Conservation (phyloP, 2,329 filamentous ascomycete genomes). For the Fusarium pseudograminearum region DNA sequence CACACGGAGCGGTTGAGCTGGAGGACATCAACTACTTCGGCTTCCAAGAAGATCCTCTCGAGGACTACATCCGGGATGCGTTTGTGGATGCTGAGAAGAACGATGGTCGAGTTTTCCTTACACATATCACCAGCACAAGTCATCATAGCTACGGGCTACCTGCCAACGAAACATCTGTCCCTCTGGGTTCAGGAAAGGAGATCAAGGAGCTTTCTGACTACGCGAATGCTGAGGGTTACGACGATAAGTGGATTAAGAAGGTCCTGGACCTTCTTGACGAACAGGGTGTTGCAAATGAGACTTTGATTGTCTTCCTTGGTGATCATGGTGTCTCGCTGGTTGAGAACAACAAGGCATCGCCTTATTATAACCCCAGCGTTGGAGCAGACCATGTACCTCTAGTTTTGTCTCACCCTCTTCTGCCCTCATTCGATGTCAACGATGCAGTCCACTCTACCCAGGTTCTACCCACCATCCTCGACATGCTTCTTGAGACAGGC, state of each 20-base stretch:
- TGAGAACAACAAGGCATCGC: conserved; percentile 48
- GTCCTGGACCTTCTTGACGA: conserved; percentile 49
- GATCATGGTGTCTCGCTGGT: conserved; percentile 52
- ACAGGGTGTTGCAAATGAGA: conserved; percentile 52
- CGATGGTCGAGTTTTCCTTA: conserved; percentile 51
- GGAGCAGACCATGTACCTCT: conserved; percentile 50
- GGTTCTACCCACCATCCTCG: conserved; percentile 51
- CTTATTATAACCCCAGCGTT: conserved; percentile 51
- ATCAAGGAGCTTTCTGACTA: conserved; percentile 49
- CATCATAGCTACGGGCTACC: conserved; percentile 52
- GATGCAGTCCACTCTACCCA: conserved; percentile 49
- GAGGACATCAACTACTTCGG: conserved; percentile 54
- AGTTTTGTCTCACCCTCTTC: conserved; percentile 49
- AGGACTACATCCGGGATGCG: conserved; percentile 51
- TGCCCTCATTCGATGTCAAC: conserved; percentile 47
- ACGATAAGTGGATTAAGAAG: conserved; percentile 50
- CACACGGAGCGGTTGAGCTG: conserved; percentile 48
- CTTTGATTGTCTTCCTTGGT: conserved; percentile 50
- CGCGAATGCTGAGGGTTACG: conserved; percentile 50
- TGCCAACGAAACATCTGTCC: conserved; percentile 42
- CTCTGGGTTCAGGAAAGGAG: conserved; percentile 36
- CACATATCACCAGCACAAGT: conserved; percentile 53
- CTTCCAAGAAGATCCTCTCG: conserved; percentile 49
- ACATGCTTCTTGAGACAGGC: conserved; percentile 49
- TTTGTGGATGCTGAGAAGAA: conserved; percentile 49